Conservation (phyloP, 1,284 basidiomycete genomes). For the Trametes polyzona region DNA sequence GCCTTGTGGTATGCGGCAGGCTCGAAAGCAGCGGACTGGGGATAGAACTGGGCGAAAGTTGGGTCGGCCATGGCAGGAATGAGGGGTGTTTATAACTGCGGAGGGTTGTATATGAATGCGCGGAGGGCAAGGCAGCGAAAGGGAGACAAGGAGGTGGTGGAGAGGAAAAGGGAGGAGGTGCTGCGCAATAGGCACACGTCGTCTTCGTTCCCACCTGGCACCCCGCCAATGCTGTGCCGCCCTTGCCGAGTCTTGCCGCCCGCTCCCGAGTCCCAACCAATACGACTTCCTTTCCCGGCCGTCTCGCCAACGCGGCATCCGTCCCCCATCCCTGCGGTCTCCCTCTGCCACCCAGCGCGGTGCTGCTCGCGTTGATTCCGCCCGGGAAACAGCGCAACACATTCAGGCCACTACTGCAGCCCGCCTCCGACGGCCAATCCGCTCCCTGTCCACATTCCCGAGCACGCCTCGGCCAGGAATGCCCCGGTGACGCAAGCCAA, state of each 20-base stretch:
- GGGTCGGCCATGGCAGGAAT: constrained; percentile 29
- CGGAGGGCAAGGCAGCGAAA: constrained; percentile 11
- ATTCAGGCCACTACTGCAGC: neutral
- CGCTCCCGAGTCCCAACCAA: constrained; percentile 5
- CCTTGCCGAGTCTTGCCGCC: constrained; percentile 22
- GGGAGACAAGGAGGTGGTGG: constrained; percentile 12
- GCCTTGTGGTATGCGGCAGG: constrained; percentile 28
- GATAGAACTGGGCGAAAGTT: constrained; percentile 32
- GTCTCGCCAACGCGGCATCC: constrained; percentile 20
- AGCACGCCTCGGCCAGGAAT: neutral
- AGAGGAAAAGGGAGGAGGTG: constrained; percentile 26
- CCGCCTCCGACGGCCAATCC: too few relatives aligned
- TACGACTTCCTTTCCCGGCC: constrained; percentile 19
- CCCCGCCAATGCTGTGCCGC: constrained; percentile 22
- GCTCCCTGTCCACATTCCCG: neutral
- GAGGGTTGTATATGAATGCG: constrained; percentile 30
- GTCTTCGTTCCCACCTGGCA: constrained; percentile 22
- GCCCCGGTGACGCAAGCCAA: constrained; percentile 10
- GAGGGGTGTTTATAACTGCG: constrained; percentile 28
- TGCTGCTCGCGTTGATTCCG: constrained; percentile 9
- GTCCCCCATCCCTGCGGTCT: constrained; percentile 13
- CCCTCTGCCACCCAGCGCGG: neutral
- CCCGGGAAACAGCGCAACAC: constrained; percentile 10
- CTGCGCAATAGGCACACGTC: constrained; percentile 29
- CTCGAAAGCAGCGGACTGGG: constrained; percentile 29